Conservation (phyloP, 352 stramenopile species). For the Globisporangium solare region DNA sequence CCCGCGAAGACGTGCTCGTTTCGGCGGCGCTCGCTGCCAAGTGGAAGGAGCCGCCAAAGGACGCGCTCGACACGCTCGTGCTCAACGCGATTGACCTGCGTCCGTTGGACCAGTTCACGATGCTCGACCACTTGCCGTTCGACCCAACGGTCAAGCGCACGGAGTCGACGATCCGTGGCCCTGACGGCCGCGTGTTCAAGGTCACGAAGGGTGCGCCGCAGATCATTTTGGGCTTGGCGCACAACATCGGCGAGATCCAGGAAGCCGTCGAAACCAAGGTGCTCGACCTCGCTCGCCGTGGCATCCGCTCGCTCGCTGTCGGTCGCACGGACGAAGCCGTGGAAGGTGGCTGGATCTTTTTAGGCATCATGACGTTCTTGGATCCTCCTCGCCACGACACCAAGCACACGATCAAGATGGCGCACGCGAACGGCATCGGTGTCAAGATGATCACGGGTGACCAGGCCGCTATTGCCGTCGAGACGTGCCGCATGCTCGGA, state of each 20-base stretch:
- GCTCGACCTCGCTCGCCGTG: slow-evolving; percentile 82
- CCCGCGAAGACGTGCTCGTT: slow-evolving; percentile 85
- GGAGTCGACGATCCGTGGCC: slow-evolving; percentile 85
- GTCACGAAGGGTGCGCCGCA: slow-evolving; percentile 94
- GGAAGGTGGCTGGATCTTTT: slow-evolving; percentile 89
- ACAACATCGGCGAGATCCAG: slow-evolving; percentile 73
- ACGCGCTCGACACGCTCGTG: slow-evolving; percentile 92
- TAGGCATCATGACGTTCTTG: slow-evolving; percentile 94
- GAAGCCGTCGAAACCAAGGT: slow-evolving; percentile 86
- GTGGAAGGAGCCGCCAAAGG: slow-evolving; percentile 91
- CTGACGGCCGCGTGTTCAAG: slow-evolving; percentile 86
- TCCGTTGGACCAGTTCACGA: slow-evolving; percentile 79
- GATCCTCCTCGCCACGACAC: slow-evolving; percentile 95
- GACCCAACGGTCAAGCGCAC: slow-evolving; percentile 89
- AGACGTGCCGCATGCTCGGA: slow-evolving; percentile 89
- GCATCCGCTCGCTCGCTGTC: slow-evolving; percentile 87
- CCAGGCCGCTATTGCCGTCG: slow-evolving; percentile 90
- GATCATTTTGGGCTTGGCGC: slow-evolving; percentile 84
- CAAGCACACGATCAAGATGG: slow-evolving; percentile 89
- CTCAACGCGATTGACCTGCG: slow-evolving; percentile 83
- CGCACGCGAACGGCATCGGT: slow-evolving; percentile 88
- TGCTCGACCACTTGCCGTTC: slow-evolving; percentile 82
- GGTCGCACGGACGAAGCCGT: slow-evolving; percentile 68
- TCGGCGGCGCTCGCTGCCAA: slow-evolving; percentile 92
- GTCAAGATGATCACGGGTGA: slow-evolving; percentile 98